Base-by-base conservation (phyloP, 306 rosid species). In the Dalbergia cultrata region DNA sequence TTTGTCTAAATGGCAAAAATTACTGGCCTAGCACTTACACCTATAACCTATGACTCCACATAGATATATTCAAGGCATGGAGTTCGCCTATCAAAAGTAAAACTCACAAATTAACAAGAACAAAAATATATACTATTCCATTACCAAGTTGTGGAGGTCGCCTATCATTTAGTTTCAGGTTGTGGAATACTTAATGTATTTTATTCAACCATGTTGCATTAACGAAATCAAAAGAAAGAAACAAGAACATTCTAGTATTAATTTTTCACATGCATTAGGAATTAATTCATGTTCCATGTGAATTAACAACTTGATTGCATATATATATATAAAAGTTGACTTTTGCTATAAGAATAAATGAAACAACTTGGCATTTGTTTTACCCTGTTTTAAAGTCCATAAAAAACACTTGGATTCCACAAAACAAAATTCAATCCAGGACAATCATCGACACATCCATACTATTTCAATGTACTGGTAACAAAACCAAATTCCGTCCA, bases 1-100 rank as follows among this genome's bases (percentile, higher is more conserved):
- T 72, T 53, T 67, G 57, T 39, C 71, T 56, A 61, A 11, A 83
- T 60, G 50, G 62, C 58, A 56, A 59, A 59, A 81, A 71, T 47
- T 62, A 74, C 33, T 44, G 64, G 37, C 72, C 45, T 67, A 33
- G 56, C 76, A 80, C 76, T 80, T 63, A 77, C 74, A 87, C 13
- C 65, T 59, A 72, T 74, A 70, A 35, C 6, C 2, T 21, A 21
- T 21, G 22, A 21, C 1, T 21, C 22, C 22, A 21, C 22, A 21
- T 21, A 21, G 22, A 21, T 21, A 21, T 0, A 21, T 21, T 21
- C 22, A 21, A 21, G 22, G 22, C 22, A 21, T 21, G 22, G 22
- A 0, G 1, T 21, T n/a, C n/a, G 47, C 31, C 16, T n/a, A n/a
- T 70, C 18, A 72, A 33, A 1, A 58, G 56, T 12, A 58, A 57